These are phyloP conservation scores for Candida ovalis DNA, from an alignment of 805 yeast species.

Conservation along the genomic window DNA sequence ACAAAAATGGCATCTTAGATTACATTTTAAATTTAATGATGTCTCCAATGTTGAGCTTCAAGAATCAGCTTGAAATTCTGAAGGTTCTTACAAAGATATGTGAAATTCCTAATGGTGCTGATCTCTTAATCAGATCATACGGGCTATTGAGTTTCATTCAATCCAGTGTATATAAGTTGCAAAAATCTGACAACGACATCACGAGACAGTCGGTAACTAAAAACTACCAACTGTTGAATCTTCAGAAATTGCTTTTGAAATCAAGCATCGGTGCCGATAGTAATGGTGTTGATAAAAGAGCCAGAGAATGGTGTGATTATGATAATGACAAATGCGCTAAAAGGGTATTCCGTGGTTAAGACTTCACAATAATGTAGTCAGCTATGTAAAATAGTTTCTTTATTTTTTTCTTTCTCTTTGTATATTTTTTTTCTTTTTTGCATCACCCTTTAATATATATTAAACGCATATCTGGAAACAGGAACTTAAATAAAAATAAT, in stretches of 20 bases:
- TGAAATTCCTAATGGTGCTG: constrained; percentile 54
- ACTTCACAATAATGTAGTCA: too few relatives aligned
- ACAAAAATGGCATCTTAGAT: constrained; percentile 58
- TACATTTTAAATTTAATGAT: constrained; percentile 55
- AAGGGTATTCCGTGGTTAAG: constrained; percentile 28
- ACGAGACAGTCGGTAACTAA: constrained; percentile 14
- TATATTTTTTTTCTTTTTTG: not conserved
- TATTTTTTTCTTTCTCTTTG: too few relatives aligned
- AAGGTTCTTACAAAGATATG: constrained; percentile 45
- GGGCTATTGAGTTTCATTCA: constrained; percentile 43
- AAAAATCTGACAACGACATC: constrained; percentile 8
- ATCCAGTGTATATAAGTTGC: constrained; percentile 9
- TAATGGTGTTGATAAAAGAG: constrained; percentile 44
- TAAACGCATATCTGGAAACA: not conserved
- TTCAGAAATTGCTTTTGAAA: constrained; percentile 45
- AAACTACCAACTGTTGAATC: constrained; percentile 36
- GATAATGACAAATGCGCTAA: constrained; percentile 48
- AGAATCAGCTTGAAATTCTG: constrained; percentile 38
- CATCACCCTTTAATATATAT: too few relatives aligned
- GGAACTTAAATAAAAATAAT: not conserved
- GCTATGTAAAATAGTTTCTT: not conserved
- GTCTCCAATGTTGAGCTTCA: constrained; percentile 45
- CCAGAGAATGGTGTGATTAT: constrained; percentile 56
- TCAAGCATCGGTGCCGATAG: constrained; percentile 37
- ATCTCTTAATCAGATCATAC: constrained; percentile 54